Percentiles rank a stretch among this genome's conserved stretches.
Evolutionary conservation across 2,329 filamentous ascomycete genomes (phyloP).

Genomic region (Plectosphaerella cucumerina): DNA sequence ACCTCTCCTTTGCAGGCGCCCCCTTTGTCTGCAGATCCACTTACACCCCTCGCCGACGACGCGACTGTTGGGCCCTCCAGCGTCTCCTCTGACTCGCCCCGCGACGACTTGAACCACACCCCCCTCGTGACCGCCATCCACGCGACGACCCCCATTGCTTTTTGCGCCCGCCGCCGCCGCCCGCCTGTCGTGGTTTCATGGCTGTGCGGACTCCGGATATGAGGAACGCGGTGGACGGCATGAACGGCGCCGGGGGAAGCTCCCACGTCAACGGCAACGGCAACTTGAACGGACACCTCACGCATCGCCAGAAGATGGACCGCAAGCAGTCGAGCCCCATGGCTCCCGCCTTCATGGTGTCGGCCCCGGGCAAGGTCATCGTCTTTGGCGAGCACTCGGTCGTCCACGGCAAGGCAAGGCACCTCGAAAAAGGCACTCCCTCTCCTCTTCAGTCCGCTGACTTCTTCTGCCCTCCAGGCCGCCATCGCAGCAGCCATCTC

Average conservation of each 20-base stretch:
- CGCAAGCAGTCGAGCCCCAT: constrained; percentile 61
- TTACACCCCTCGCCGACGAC: background rate
- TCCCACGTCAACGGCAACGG: constrained; percentile 17
- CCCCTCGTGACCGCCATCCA: background rate
- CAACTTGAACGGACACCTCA: constrained; percentile 27
- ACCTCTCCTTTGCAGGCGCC: background rate
- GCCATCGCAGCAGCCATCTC: constrained; percentile 95
- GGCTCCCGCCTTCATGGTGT: constrained; percentile 95
- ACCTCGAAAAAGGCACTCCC: constrained; percentile 11
- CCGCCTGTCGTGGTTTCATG: constrained; percentile 17
- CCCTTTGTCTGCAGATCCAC: background rate
- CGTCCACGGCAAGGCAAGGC: constrained; percentile 89
- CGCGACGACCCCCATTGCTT: background rate
- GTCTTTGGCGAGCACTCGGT: constrained; percentile 97
- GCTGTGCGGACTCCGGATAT: constrained; percentile 22
- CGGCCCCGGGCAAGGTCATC: constrained; percentile 96
- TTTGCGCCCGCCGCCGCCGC: too few species aligned
- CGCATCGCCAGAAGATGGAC: constrained; percentile 33
- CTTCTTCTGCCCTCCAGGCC: constrained; percentile 43
- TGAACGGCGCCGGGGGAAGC: constrained; percentile 5
- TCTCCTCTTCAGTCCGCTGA: background rate
- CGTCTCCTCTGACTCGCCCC: background rate
- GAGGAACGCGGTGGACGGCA: constrained; percentile 21
- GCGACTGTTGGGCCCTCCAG: background rate
- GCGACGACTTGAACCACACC: background rate